phyloP scores from a whole-genome alignment of 345 rosid genomes.

The Carallia pectinifolia region DNA sequence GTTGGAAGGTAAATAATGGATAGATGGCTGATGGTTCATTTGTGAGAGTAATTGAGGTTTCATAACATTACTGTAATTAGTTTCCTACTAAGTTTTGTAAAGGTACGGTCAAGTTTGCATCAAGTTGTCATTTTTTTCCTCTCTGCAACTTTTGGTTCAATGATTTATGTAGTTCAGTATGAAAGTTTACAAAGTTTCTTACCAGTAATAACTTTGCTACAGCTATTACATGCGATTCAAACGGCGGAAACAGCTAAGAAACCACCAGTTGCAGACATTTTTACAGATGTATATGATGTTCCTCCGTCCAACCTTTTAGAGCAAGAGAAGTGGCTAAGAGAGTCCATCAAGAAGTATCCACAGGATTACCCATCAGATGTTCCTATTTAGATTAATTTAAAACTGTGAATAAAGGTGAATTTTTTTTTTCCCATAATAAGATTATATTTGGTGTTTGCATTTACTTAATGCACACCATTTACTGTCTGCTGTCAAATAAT shows the following conservation, averaged over 20 bases:
- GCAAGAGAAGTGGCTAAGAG: constrained; percentile 61
- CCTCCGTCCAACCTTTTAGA: constrained; percentile 66
- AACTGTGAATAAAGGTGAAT: background rate
- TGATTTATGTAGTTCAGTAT: background rate
- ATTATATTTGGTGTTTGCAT: background rate
- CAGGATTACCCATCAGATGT: constrained; percentile 71
- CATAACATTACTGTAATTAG: background rate
- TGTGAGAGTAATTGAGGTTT: background rate
- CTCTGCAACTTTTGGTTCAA: background rate
- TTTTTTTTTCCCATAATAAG: background rate
- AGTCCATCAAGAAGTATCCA: constrained; percentile 51
- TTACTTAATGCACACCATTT: too few relatives aligned
- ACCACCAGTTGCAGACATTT: constrained; percentile 58
- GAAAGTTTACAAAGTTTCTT: background rate
- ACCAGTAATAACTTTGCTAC: constrained; percentile 17
- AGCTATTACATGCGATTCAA: constrained; percentile 73
- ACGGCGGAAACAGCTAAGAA: constrained; percentile 70
- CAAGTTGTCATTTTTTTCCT: background rate
- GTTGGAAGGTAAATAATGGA: too few relatives aligned
- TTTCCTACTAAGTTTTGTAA: background rate
- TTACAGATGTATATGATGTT: constrained; percentile 73
- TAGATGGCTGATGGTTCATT: background rate
- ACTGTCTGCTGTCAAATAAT: too few relatives aligned
- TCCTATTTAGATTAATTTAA: constrained; percentile 20
- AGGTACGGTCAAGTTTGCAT: background rate